Conservation (phyloP, 352 stramenopile species). For the Globisporangium paroecandrum region DNA sequence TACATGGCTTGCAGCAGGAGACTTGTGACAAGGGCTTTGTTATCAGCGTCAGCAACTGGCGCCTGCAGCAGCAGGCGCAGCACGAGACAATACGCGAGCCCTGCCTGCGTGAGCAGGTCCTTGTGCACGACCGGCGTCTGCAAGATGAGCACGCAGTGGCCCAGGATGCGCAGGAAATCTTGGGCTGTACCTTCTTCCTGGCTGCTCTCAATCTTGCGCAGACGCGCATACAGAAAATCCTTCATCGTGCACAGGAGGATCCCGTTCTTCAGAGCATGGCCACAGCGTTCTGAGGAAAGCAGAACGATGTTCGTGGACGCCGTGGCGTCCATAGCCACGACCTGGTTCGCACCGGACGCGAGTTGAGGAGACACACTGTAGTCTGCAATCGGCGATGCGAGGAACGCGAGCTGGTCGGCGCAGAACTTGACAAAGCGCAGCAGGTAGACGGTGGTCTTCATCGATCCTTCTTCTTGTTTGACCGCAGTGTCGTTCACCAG, state of each 20-base stretch:
- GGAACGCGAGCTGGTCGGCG: constrained; percentile 47
- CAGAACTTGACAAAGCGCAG: constrained; percentile 49
- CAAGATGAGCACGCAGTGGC: constrained; percentile 60
- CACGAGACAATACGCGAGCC: constrained; percentile 65
- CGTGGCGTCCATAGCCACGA: constrained; percentile 9
- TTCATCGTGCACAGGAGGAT: constrained; percentile 68
- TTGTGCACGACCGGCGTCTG: constrained; percentile 76
- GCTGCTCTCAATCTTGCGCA: constrained; percentile 19
- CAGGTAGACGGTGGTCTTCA: constrained; percentile 21
- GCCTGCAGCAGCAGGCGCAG: constrained; percentile 51
- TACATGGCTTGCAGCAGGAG: constrained; percentile 41
- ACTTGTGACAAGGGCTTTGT: constrained; percentile 17
- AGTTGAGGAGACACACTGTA: constrained; percentile 24
- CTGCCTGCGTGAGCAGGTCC: constrained; percentile 72
- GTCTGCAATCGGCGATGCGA: constrained; percentile 46
- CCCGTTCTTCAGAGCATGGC: constrained; percentile 62
- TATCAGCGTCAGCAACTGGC: constrained; percentile 2
- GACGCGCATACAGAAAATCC: constrained; percentile 38
- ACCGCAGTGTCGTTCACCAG: constrained; percentile 26
- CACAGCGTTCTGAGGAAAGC: constrained; percentile 68
- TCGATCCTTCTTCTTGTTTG: constrained; percentile 10
- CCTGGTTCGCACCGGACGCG: constrained; percentile 7
- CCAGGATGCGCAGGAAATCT: constrained; percentile 44
- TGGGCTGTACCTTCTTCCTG: neutral
- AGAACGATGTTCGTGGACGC: constrained; percentile 65